These are phyloP conservation scores for Phytopythium helicoides DNA, from an alignment of 352 stramenopile genomes.

Conservation along the genomic window DNA sequence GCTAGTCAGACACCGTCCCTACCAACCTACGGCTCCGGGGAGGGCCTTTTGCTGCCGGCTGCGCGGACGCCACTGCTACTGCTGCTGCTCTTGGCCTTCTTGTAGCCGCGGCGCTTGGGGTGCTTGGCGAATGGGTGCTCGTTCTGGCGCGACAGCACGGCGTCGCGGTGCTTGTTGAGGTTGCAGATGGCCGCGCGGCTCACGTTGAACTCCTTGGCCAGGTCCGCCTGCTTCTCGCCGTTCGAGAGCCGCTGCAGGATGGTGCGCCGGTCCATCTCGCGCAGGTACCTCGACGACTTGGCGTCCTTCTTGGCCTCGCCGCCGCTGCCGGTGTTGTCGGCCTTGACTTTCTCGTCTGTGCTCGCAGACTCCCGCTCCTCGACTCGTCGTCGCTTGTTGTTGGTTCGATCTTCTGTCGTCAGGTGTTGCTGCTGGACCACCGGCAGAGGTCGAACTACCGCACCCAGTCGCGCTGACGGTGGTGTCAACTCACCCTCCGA, in stretches of 20 bases:
- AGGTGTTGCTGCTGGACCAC: background rate
- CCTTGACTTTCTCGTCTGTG: too few species aligned
- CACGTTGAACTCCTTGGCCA: constrained; percentile 70
- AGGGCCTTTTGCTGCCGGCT: too few species aligned
- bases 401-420: too few species aligned
- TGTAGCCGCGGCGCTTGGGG: constrained; percentile 38
- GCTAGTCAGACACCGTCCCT: too few species aligned
- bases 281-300: constrained; percentile 62
- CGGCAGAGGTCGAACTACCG: background rate
- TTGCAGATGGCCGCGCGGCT: constrained; percentile 70
- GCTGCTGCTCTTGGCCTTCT: constrained; percentile 19
- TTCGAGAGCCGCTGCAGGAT: constrained; percentile 59
- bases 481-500: background rate
- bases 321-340: background rate
- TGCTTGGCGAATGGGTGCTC: constrained; percentile 62
- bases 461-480: too few species aligned
- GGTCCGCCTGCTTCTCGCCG: constrained; percentile 58
- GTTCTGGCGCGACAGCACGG: constrained; percentile 44
- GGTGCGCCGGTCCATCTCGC: constrained; percentile 56
- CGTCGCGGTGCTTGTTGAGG: constrained; percentile 57
- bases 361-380: too few species aligned
- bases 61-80: too few species aligned
- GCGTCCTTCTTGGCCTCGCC: background rate
- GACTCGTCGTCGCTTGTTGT: too few species aligned
- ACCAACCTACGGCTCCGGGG: too few species aligned